Base-by-base conservation (phyloP, 1,284 basidiomycete genomes). In the Ganoderma lucidum region DNA sequence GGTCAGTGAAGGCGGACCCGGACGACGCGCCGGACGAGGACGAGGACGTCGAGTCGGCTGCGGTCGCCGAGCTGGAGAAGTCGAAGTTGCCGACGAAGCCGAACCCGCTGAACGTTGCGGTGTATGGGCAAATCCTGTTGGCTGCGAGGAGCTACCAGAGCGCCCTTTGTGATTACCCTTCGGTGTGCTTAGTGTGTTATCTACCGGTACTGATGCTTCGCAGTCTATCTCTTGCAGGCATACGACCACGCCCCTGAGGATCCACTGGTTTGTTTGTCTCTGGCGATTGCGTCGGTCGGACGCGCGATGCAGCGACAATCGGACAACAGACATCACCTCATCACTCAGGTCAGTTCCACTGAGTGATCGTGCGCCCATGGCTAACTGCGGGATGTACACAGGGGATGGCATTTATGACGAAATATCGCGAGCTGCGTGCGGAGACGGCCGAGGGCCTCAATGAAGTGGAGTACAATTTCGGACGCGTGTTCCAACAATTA, bases 401-500 rank as follows among this genome's bases (percentile, higher is more conserved):
- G 94, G 94, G 88, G 0, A 86, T 96, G 82, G 93, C 92, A 0
- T 97, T 96, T 80, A 80, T 97, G 44, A 86, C 90, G 0, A 86
- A 89, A 61, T 97, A 97, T 79, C 87, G 94, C 19, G 82, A 84
- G 23, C 75, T 93, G 44, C 83, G 87, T 60, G 81, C 84, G 68
- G 76, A 74, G 0, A 80, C 83, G 45, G 78, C 81, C 2, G 80
- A 81, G n/a, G 88, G 89, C 62, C 70, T 85, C 17, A 85, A 88
- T 58, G 94, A 96, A 77, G 91, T 96, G 1, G 96, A 98, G 73
- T 99, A 91, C 81, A 99, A 99, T 78, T 94, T 95, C 78, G 97
- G 93, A 0, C 85, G 97, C 56, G 88, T 91, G 0, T 98, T 98
- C 78, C 97, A 99, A 77, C 93, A 96, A 67, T 83, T 99, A 17